Percentiles rank a stretch among this genome's conserved stretches.
Evolutionary conservation across 163 green algal species (phyloP).

Genomic region (Chloromonas sp.): DNA sequence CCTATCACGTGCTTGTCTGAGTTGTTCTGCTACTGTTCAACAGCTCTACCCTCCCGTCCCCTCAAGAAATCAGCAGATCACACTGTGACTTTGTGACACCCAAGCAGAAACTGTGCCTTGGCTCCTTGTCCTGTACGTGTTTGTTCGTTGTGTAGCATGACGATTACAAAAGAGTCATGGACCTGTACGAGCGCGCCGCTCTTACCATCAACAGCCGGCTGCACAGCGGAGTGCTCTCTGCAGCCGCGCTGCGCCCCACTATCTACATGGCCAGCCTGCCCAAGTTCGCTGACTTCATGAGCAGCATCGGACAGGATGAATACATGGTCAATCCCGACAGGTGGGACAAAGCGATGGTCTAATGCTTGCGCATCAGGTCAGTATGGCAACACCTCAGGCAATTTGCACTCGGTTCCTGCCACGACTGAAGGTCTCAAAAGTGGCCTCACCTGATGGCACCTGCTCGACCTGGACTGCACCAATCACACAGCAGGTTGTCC

Average conservation of each 20-base stretch:
- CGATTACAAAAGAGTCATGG: neutral
- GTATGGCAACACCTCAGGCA: no score
- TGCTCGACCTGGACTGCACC: neutral
- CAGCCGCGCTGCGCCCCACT: neutral
- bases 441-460: neutral
- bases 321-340: neutral
- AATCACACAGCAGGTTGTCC: no score
- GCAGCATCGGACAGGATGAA: neutral
- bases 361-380: neutral
- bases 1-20: no score
- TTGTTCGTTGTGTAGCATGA: neutral
- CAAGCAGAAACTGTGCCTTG: no score
- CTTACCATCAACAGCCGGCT: conserved; percentile 3
- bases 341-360: neutral
- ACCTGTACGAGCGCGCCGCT: conserved; percentile 3
- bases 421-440: neutral
- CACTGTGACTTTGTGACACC: no score
- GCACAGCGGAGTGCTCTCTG: conserved; percentile 3
- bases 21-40: no score
- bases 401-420: no score
- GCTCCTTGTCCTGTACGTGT: no score
- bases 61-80: no score
- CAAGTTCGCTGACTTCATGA: conserved; percentile 1
- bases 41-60: no score
- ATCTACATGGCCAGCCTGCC: neutral